Percentiles rank a stretch among this genome's conserved stretches.
Conservation (phyloP, 192 early-diverging fungal species). For the Linnemannia schmuckeri region DNA sequence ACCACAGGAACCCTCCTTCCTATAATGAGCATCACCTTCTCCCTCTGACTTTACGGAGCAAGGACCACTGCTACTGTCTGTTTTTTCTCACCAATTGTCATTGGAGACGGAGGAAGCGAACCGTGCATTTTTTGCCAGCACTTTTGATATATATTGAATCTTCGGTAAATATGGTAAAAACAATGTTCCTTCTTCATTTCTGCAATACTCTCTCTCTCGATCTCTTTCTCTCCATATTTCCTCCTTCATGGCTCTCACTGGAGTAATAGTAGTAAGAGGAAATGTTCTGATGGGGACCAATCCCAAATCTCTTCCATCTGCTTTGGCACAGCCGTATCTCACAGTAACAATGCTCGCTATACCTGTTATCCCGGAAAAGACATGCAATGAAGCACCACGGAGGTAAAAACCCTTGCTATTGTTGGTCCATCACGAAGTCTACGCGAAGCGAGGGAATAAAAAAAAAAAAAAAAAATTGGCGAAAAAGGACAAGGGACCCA, state of each 20-base stretch:
- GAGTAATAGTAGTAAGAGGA: neutral
- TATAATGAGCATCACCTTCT: neutral
- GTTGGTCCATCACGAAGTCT: too few relatives aligned
- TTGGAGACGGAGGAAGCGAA: neutral
- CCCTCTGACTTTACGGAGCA: neutral
- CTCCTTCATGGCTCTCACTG: neutral
- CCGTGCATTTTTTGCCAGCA: too few relatives aligned
- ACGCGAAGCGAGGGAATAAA: neutral
- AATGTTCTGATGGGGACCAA: neutral
- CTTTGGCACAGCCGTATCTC: neutral
- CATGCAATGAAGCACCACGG: too few relatives aligned
- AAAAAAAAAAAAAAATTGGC: neutral
- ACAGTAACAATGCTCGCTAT: neutral
- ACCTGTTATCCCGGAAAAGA: too few relatives aligned
- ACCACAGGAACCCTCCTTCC: neutral
- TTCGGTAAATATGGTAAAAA: neutral
- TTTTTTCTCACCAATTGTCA: neutral
- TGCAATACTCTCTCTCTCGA: neutral
- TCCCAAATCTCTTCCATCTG: neutral
- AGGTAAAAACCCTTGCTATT: too few relatives aligned
- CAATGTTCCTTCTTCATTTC: neutral
- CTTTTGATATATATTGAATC: neutral
- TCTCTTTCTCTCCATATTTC: neutral
- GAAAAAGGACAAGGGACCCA: neutral
- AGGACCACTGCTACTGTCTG: neutral